Percentiles rank a stretch among this genome's conserved stretches.
phyloP scores from a whole-genome alignment of 352 stramenopile species.

The Phytophthora palmivora region DNA sequence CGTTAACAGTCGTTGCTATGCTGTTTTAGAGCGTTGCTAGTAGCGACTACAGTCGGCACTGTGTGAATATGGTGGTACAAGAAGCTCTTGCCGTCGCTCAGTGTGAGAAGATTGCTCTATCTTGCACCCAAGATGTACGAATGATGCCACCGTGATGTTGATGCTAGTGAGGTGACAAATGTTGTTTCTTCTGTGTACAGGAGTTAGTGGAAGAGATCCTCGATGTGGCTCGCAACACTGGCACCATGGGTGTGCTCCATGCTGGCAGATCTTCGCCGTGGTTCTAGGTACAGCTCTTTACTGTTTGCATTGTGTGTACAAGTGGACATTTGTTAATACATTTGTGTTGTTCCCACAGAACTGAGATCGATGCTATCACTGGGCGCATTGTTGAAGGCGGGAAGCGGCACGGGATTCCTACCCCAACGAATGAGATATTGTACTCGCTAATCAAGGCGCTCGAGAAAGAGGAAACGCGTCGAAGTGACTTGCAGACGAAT shows the following conservation, averaged over 20 bases:
- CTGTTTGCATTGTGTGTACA: neutral
- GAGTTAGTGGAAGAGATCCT: constrained; percentile 67
- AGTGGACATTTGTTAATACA: neutral
- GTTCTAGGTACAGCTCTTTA: constrained; percentile 44
- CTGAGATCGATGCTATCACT: constrained; percentile 80
- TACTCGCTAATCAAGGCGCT: constrained; percentile 64
- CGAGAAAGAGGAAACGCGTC: constrained; percentile 42
- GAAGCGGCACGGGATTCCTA: constrained; percentile 52
- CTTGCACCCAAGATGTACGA: constrained; percentile 36
- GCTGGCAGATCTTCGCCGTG: constrained; percentile 68
- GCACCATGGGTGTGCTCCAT: constrained; percentile 80
- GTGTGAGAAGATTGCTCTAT: constrained; percentile 52
- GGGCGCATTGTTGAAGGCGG: constrained; percentile 63
- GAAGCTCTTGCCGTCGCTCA: constrained; percentile 62
- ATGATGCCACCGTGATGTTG: neutral
- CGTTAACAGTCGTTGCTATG: constrained; percentile 1
- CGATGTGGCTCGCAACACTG: constrained; percentile 55
- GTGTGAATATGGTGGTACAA: constrained; percentile 60
- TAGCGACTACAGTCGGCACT: constrained; percentile 50
- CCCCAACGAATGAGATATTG: constrained; percentile 70
- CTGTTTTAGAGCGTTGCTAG: constrained; percentile 45
- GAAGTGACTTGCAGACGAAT: constrained; percentile 7
- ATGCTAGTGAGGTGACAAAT: constrained; percentile 1
- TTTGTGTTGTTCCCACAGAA: constrained; percentile 36
- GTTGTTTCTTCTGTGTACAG: constrained; percentile 24